Percentiles rank a stretch among this genome's conserved stretches.
These are phyloP conservation scores for Cyclotella sp. DNA, from an alignment of 108 stramenopile genomes.

Conservation along the genomic window DNA sequence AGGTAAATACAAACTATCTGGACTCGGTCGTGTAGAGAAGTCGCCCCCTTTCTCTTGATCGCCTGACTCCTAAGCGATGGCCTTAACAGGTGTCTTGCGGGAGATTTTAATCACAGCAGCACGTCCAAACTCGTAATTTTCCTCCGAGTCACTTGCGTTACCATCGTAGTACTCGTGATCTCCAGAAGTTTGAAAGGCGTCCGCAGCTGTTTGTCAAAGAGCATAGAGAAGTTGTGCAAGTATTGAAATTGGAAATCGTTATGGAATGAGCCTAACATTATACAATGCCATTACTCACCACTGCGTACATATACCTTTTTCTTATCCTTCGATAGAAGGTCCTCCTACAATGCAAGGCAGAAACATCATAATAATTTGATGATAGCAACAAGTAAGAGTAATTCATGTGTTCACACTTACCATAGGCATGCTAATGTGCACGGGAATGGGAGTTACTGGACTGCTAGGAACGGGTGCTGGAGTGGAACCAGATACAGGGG, in stretches of 20 bases:
- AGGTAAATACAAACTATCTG: no score
- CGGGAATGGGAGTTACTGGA: neutral
- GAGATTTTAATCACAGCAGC: no score
- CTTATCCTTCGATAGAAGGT: neutral
- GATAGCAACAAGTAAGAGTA: neutral
- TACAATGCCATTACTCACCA: no score
- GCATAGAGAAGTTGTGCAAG: neutral
- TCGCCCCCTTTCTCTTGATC: no score
- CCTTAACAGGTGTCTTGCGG: no score
- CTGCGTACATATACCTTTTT: no score
- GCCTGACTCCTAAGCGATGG: no score
- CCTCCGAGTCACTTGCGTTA: neutral
- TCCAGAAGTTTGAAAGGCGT: neutral
- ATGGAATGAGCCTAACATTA: no score
- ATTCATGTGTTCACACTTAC: neutral
- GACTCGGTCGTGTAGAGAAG: no score
- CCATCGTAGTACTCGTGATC: neutral
- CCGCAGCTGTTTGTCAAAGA: neutral
- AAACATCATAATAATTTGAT: neutral
- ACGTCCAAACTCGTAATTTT: neutral
- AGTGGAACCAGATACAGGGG: neutral
- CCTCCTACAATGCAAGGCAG: neutral
- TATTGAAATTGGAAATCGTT: neutral
- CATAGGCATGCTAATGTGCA: conserved; percentile 5
- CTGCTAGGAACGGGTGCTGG: neutral